Conservation (phyloP, 225 moss, liverwort and hornwort species). For the Pleurozium schreberi region DNA sequence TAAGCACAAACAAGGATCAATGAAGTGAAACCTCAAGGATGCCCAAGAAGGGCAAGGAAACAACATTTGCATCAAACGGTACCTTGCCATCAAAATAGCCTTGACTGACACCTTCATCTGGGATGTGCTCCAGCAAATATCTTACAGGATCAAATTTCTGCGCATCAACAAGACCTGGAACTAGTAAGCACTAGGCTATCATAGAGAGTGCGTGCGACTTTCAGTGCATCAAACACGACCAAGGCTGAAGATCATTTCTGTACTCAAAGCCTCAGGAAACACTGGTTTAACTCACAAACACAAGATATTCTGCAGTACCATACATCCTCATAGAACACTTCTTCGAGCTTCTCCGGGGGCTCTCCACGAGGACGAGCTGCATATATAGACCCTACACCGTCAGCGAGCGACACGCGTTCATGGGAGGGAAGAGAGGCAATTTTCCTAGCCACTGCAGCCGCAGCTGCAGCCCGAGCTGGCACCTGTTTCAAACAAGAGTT, state of each 20-base stretch:
- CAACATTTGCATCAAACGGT: neutral
- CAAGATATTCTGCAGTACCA: neutral
- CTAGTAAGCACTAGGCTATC: neutral
- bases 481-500: slow-evolving; percentile 36
- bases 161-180: neutral
- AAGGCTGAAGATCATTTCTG: neutral
- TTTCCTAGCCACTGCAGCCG: slow-evolving; percentile 74
- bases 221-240: neutral
- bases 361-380: slow-evolving; percentile 44
- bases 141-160: slow-evolving; percentile 87
- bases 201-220: neutral
- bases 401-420: slow-evolving; percentile 49
- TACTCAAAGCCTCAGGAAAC: neutral
- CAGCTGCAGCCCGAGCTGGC: slow-evolving; percentile 83
- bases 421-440: slow-evolving; percentile 81
- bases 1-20: neutral
- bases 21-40: neutral
- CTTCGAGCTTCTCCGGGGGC: slow-evolving; percentile 57
- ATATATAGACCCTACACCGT: slow-evolving; percentile 29
- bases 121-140: slow-evolving; percentile 74
- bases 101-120: slow-evolving; percentile 61
- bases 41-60: neutral
- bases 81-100: slow-evolving; percentile 84
- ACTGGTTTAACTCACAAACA: neutral
- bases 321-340: slow-evolving; percentile 66